These are phyloP conservation scores for Rachicladosporium sp. DNA, from an alignment of 2,329 filamentous ascomycete genomes.

Conservation along the genomic window DNA sequence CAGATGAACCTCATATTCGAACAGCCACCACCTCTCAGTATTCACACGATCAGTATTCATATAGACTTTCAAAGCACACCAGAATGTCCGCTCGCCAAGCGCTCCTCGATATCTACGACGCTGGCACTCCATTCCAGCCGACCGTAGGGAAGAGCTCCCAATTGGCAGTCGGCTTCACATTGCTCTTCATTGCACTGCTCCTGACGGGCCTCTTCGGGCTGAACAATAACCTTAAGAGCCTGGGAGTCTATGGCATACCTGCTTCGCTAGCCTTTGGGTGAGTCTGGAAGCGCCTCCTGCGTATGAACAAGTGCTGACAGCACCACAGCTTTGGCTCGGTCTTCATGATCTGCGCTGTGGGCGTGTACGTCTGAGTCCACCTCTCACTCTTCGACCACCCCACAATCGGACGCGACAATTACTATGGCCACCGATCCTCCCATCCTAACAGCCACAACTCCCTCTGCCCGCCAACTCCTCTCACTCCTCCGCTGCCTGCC, in stretches of 20 bases:
- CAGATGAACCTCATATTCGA: too few relatives aligned
- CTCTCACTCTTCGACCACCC: conserved; percentile 45
- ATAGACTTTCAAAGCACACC: too few relatives aligned
- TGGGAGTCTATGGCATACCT: conserved; percentile 68
- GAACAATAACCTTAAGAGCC: conserved; percentile 68
- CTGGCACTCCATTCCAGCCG: conserved; percentile 74
- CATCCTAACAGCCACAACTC: conserved; percentile 64
- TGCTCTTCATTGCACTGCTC: conserved; percentile 58
- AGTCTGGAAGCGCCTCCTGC: conserved; percentile 27
- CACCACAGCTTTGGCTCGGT: conserved; percentile 70
- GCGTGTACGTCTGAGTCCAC: conserved; percentile 81
- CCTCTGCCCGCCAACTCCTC: conserved; percentile 64
- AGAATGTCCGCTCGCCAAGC: too few relatives aligned
- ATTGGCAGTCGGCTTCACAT: conserved; percentile 65
- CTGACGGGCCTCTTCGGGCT: conserved; percentile 72
- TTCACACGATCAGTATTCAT: too few relatives aligned
- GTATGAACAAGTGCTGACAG: conserved; percentile 2
- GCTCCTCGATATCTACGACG: conserved; percentile 55
- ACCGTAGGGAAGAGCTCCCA: conserved; percentile 70
- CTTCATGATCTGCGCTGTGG: conserved; percentile 97
- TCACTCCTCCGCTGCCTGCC: conserved; percentile 51
- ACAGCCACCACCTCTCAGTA: too few relatives aligned
- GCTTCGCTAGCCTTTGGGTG: conserved; percentile 84
- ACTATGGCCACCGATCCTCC: conserved; percentile 32
- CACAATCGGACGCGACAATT: background rate